Conservation (phyloP, 2,329 filamentous ascomycete genomes). For the Didymella pomorum region DNA sequence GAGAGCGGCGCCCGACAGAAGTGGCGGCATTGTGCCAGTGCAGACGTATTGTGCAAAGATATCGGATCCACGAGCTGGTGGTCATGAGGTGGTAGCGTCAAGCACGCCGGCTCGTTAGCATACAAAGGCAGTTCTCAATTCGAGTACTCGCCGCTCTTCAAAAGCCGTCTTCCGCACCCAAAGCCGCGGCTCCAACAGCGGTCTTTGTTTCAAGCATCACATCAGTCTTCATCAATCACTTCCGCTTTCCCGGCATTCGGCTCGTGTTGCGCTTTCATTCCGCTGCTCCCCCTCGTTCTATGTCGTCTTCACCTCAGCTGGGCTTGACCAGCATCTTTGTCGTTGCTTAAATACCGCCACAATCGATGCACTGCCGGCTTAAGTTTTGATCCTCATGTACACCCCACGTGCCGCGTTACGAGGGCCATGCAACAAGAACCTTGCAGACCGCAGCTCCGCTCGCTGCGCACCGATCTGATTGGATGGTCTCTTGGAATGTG, state of each 20-base stretch:
- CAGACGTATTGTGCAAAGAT: constrained; percentile 42
- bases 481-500: neutral
- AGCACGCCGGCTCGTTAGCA: neutral
- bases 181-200: neutral
- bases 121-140: neutral
- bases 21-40: constrained; percentile 42
- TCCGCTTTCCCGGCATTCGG: too few relatives aligned
- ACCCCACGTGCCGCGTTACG: constrained; percentile 11
- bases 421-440: neutral
- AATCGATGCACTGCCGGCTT: neutral
- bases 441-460: neutral
- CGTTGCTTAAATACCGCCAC: neutral
- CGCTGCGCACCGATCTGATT: neutral
- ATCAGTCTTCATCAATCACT: too few relatives aligned
- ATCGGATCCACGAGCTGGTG: constrained; percentile 15
- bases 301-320: neutral
- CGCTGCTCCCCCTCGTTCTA: neutral
- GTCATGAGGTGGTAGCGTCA: neutral
- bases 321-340: neutral
- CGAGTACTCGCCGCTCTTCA: neutral
- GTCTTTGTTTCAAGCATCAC: neutral
- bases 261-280: too few relatives aligned
- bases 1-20: constrained; percentile 67
- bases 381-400: neutral
- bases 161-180: neutral